Evolutionary conservation across 768 basidiomycete genomes (phyloP).

Genomic region (Podaxis sp.): DNA sequence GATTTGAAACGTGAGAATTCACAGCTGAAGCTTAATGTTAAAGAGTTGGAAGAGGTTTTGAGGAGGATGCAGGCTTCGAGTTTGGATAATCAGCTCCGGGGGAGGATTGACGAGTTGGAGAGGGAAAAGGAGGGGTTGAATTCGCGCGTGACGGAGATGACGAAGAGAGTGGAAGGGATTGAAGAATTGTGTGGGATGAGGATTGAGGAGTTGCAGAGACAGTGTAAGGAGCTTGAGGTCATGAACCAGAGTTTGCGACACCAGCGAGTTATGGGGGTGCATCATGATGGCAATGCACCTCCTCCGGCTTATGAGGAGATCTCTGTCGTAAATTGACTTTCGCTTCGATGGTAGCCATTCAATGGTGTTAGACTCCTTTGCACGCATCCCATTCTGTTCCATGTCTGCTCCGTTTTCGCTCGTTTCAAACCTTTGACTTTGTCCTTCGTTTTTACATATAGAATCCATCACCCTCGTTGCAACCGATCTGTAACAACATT

Average conservation of each 20-base stretch:
- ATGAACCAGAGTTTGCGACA: constrained; percentile 16
- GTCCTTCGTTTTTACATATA: too few species aligned
- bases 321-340: constrained; percentile 13
- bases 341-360: too few species aligned
- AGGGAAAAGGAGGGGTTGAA: constrained; percentile 38
- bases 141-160: constrained; percentile 29
- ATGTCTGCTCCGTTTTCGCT: too few species aligned
- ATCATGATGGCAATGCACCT: constrained; percentile 27
- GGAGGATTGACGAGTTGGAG: constrained; percentile 27
- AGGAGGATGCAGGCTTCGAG: constrained; percentile 30
- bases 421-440: too few species aligned
- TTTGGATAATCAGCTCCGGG: constrained; percentile 25
- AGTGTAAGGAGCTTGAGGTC: constrained; percentile 29
- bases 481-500: too few species aligned
- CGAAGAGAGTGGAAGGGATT: constrained; percentile 21
- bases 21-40: constrained; percentile 28
- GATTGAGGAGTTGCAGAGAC: constrained; percentile 26
- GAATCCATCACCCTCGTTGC: too few species aligned
- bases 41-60: constrained; percentile 33
- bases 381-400: too few species aligned
- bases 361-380: too few species aligned
- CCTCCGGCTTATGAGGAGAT: constrained; percentile 36
- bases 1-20: constrained; percentile 33
- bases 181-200: constrained; percentile 26
- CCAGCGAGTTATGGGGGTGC: constrained; percentile 7